Evolutionary conservation across 2,329 filamentous ascomycete species (phyloP).

Genomic region (Arthroderma sp.): DNA sequence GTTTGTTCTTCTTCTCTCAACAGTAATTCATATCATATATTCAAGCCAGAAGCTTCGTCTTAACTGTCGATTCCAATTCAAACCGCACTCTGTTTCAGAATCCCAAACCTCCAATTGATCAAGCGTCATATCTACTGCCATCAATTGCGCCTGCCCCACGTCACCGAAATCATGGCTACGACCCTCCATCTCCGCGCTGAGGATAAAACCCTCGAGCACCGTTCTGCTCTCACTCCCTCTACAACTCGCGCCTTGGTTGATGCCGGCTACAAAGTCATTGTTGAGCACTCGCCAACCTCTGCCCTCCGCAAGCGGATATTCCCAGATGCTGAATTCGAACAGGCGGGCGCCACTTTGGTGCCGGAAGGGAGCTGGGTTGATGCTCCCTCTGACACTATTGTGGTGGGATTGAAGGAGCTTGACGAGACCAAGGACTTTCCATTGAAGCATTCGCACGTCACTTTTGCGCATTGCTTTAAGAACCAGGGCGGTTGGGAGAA

Average conservation of each 20-base stretch:
- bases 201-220: conserved; percentile 14
- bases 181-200: conserved; percentile 14
- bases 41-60: no score
- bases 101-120: not conserved
- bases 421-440: conserved; percentile 14
- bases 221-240: conserved; percentile 17
- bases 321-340: conserved; percentile 27
- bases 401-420: conserved; percentile 15
- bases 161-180: conserved; percentile 6
- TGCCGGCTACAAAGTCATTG: conserved; percentile 27
- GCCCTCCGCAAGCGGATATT: conserved; percentile 22
- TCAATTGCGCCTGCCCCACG: not conserved
- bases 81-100: not conserved
- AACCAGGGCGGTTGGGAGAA: conserved; percentile 15
- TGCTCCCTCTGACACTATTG: conserved; percentile 18
- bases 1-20: no score
- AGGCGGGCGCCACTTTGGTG: conserved; percentile 26
- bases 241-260: conserved; percentile 30
- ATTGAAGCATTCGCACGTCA: conserved; percentile 13
- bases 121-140: not conserved
- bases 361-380: conserved; percentile 28
- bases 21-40: no score
- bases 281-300: conserved; percentile 22
- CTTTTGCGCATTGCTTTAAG: conserved; percentile 16
- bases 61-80: no score